Evolutionary conservation across 148 eudicot genomes (phyloP), one percentile per base, ranked within the genome.

Genomic region (Amaranthus cruentus): DNA sequence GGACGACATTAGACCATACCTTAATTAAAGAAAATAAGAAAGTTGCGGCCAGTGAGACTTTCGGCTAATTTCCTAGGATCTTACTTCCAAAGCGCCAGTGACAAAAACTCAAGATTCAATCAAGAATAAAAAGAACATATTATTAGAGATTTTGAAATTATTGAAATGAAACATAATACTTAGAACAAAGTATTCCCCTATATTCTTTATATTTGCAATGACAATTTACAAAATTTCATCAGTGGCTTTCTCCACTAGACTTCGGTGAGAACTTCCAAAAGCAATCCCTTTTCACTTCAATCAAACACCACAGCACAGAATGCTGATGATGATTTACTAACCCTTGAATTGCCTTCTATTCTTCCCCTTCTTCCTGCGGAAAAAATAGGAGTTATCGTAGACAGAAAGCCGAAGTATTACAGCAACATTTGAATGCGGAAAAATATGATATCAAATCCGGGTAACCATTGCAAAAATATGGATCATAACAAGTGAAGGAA

Each of bases 281-380:
- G 64, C 38, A 9, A 1, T 10, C 2, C 48, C 51, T 38, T 14
- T 21, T 55, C 47, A 21, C 66, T 73, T 18, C 38, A 60, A 28
- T 28, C 38, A 28, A 28, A 28, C 38, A 28, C n/a, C 57, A 10
- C 18, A 68, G 68, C 66, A 13, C 50, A 47, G 53, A 18, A 9
- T 46, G 6, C 68, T 63, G 66, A 42, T 61, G 15, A 58, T 2
- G 42, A n/a, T 53, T 11, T 28, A 48, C 71, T 46, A 67, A 8
- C 73, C 69, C 66, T 76, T 76, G 73, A 74, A 65, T 55, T 55
- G 73, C 65, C n/a, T 76, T 60, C 65, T 59, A 15, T 73, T 58
- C 70, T 69, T 79, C 7, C 81, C 76, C 65, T 76, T 70, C 70
- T 79, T 79, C 69, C 85, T 83, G 81, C 73, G 61, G 1, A 71